Evolutionary conservation across 2,329 filamentous ascomycete species (phyloP), one percentile per base, ranked within the genome.

Genomic region (Scedosporium boydii): DNA sequence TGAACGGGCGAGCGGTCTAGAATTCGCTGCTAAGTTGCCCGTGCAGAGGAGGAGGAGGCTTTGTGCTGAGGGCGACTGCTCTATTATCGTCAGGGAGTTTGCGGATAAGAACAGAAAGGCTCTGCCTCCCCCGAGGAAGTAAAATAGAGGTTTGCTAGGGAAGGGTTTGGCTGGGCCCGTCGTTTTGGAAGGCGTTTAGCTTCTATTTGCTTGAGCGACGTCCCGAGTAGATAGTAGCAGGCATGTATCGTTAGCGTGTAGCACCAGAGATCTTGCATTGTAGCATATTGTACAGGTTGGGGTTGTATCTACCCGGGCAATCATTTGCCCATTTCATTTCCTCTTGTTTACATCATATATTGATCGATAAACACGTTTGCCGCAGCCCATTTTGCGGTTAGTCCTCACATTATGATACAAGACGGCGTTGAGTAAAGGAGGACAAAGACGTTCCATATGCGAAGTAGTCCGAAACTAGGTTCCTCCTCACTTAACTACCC

Each of bases 1-100:
- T 42, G 95, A 99, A 83, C 83, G 92, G 66, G 93, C 95, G 1
- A 93, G 89, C 67, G 95, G 95, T 4, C 78, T 99, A 69, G 92
- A 97, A 73, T 99, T 99, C 76, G 91, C 91, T 29, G 81, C 82
- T 21, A 89, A 93, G 77, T 76, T 99, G 71, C 89, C 92, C 5
- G 73, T 81, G 2, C 80, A 86, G 70, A 83, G 93, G 68, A 82
- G 90, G 70, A 92, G 86, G 77, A 83, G 88, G 65, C 79, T 99
- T 61, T 99, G 95, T 75, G 81, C 90, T 67, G 93, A 99, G 71
- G 83, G 92, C n/a, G 84, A 81, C 65, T 99, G 95, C 75, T 84
- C 89, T 5, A 78, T 98, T 63, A 79, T 95, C 61, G 88, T 98
- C 64, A 88, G 87, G 74, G 91, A 99, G 68, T 99, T 82, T 69